Evolutionary conservation across 2,329 filamentous ascomycete species (phyloP).

Genomic region (Fusarium sp.): DNA sequence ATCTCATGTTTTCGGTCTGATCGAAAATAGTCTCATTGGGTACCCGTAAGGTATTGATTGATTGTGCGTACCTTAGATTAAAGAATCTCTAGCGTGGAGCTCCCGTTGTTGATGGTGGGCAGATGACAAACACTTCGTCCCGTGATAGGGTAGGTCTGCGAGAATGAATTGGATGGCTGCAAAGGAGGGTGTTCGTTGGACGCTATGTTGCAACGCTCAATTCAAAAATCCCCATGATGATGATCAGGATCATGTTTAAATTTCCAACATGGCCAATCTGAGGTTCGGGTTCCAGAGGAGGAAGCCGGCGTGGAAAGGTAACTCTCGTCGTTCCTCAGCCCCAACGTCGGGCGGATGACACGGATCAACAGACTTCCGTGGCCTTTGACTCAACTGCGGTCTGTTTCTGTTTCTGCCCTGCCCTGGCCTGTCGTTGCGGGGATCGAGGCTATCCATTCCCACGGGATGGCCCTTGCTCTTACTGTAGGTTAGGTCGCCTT

Average conservation of each 20-base stretch:
- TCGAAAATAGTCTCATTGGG: conserved; percentile 7
- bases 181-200: conserved; percentile 11
- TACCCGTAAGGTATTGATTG: conserved; percentile 4
- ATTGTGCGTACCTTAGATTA: background rate
- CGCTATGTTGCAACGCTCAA: conserved; percentile 16
- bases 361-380: conserved; percentile 6
- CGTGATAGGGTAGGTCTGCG: conserved; percentile 9
- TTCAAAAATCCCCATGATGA: conserved; percentile 27
- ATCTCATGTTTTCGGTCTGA: background rate
- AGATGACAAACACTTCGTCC: conserved; percentile 13
- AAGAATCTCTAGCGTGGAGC: background rate
- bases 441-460: conserved; percentile 30
- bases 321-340: background rate
- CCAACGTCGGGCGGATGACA: conserved; percentile 1
- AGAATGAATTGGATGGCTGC: background rate
- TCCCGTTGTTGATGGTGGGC: conserved; percentile 8
- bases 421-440: conserved; percentile 13
- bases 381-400: background rate
- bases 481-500: conserved; percentile 21
- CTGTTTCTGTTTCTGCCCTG: background rate
- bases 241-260: conserved; percentile 19
- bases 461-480: conserved; percentile 20
- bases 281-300: background rate
- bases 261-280: background rate
- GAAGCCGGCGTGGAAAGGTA: background rate